Base-by-base conservation (phyloP, 352 stramenopile species). In the Phytophthora tubulina region DNA sequence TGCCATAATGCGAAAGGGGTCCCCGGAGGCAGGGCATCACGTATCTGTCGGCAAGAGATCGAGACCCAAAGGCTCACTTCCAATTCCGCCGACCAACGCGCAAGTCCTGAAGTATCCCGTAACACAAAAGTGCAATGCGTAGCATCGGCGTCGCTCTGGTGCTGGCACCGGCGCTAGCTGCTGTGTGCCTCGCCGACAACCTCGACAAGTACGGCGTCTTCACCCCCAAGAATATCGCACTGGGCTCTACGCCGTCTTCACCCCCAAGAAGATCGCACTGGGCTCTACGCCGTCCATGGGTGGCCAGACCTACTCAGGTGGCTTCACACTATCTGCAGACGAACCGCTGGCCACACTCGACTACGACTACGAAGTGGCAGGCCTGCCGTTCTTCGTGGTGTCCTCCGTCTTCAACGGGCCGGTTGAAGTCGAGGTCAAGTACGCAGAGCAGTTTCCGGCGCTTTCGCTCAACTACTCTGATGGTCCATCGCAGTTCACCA, bases 351-450 rank as follows among this genome's bases (percentile, higher is more conserved):
- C 59, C 39, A 79, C 72, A 6, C 62, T 79, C 17, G 72, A 79
- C 63, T 74, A 76, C 48, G 50, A 67, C 58, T 79, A 76, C 35
- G 63, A 79, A 49, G 67, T 79, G n/a, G 72, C 72, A 9, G 72
- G 72, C 3, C 41, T 79, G 15, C 72, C 63, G 15, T 79, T 74
- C 54, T 80, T 80, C 33, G 49, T 70, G 11, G 73, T 71, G 17
- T 71, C 56, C 17, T 52, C 49, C 11, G 52, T 79, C 54, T 67
- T 42, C 14, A 62, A 68, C 14, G 72, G 62, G 2, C 67, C 61
- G 8, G 72, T 79, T 30, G 65, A 78, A 21, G 33, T 79, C 56
- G 72, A 79, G 33, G 72, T 79, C 49, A 79, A 79, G 57, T 79
- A 75, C 67, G 63, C 67, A 21, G 72, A 79, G 57, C 72, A 73